Base-by-base conservation (phyloP, 2,329 filamentous ascomycete species). In the Microcera coccophila region DNA sequence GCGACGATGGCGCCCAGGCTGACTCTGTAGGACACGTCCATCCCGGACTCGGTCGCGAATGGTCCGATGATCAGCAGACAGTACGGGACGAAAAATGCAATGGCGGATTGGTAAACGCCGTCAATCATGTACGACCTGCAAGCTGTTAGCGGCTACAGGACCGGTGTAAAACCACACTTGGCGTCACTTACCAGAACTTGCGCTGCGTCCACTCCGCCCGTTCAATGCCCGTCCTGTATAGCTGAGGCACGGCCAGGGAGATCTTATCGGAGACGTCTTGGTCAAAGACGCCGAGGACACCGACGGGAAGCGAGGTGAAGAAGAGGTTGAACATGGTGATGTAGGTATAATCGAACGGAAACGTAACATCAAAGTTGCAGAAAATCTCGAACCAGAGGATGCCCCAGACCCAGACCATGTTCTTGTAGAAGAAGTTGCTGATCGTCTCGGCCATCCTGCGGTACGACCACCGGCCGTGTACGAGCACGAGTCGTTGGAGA, bases 281-380 rank as follows among this genome's bases (percentile, higher is more conserved):
- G 65, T 98, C 94, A 52, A 96, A 88, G 51, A 98, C 95, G 56
- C 93, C 93, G 61, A 98, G 84, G 2, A 89, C 91, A 47, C 98
- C 84, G 1, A 93, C 93, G 14, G 93, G 93, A 15, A 96, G 74
- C 16, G 95, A 86, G 1, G 93, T 98, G 72, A 95, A 98, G 65
- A 98, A 86, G 65, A 98, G 90, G 73, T 98, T 98, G 76, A 96
- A 98, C n/a, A n/a, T n/a, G n/a, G n/a, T n/a, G n/a, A n/a, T n/a
- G n/a, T n/a, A n/a, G n/a, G n/a, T n/a, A n/a, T n/a, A n/a, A n/a
- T n/a, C n/a, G n/a, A n/a, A n/a, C n/a, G n/a, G 71, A 97, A 95
- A 7, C 91, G 95, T n/a, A 98, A 74, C 0, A 90, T 96, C 94
- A 94, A 98, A 9, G 93, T 97, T 69, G 98, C 93, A 76, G 90